Percentiles rank a stretch among this genome's conserved stretches.
phyloP scores from a whole-genome alignment of 768 basidiomycete genomes.

The Leccinum pellstonianum region DNA sequence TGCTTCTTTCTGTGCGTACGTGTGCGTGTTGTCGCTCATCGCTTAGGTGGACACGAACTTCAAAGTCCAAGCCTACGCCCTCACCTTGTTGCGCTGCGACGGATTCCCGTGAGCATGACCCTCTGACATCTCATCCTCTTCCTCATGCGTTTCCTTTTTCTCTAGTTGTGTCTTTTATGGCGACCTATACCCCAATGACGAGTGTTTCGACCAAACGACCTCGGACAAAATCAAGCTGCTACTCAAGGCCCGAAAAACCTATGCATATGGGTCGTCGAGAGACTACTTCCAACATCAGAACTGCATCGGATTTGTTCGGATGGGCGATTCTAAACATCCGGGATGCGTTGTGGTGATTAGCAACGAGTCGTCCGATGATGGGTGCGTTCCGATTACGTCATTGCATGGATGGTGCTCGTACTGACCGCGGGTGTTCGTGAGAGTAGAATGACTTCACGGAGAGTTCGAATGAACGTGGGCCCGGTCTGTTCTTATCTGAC shows the following conservation, averaged over 20 bases:
- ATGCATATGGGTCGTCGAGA: slow-evolving; percentile 60
- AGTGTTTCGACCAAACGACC: slow-evolving; percentile 57
- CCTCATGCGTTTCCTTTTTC: neutral
- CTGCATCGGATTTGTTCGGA: slow-evolving; percentile 76
- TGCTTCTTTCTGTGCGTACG: neutral
- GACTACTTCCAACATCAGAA: slow-evolving; percentile 62
- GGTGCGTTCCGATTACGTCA: slow-evolving; percentile 15
- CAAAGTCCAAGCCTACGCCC: slow-evolving; percentile 79
- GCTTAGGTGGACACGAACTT: slow-evolving; percentile 66
- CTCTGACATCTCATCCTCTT: neutral
- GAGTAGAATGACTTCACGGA: slow-evolving; percentile 26
- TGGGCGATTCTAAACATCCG: slow-evolving; percentile 49
- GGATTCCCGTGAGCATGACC: slow-evolving; percentile 67
- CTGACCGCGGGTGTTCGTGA: neutral
- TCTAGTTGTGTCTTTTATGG: slow-evolving; percentile 85
- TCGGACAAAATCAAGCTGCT: slow-evolving; percentile 53
- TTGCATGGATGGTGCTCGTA: neutral
- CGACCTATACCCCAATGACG: slow-evolving; percentile 71
- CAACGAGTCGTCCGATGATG: slow-evolving; percentile 39
- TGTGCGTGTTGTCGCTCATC: neutral
- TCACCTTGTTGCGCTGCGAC: slow-evolving; percentile 66
- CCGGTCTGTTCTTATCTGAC: slow-evolving; percentile 40
- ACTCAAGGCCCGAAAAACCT: slow-evolving; percentile 59
- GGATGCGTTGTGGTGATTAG: slow-evolving; percentile 76
- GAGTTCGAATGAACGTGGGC: slow-evolving; percentile 64